Conservation (phyloP, 768 basidiomycete species). For the Exidia glandulosa region DNA sequence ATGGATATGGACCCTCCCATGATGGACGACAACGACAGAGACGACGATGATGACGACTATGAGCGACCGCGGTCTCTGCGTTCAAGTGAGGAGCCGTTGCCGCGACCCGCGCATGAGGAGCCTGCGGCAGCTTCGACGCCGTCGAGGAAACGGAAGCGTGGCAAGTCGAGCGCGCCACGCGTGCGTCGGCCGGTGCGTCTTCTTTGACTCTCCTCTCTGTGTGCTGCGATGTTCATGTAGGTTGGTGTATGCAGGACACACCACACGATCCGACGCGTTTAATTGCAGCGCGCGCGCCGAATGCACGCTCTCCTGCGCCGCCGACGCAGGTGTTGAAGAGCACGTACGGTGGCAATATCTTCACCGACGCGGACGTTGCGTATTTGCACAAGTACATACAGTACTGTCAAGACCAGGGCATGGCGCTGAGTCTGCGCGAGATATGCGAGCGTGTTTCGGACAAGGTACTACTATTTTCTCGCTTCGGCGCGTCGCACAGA, state of each 20-base stretch:
- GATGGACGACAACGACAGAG: background rate
- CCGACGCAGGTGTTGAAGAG: conserved; percentile 78
- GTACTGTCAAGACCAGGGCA: conserved; percentile 79
- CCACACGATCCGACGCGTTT: conserved; percentile 3
- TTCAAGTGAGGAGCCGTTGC: background rate
- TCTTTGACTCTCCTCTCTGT: background rate
- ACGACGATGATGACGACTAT: background rate
- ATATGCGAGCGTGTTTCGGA: conserved; percentile 82
- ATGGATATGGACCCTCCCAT: background rate
- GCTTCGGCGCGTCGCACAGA: too few relatives aligned
- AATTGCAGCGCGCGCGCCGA: conserved; percentile 36
- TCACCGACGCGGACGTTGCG: conserved; percentile 71
- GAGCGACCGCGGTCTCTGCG: background rate
- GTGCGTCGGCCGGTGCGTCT: background rate
- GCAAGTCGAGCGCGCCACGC: background rate
- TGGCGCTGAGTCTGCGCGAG: conserved; percentile 71
- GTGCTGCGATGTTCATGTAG: background rate
- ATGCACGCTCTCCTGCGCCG: conserved; percentile 73
- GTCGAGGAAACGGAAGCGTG: background rate
- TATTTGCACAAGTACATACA: conserved; percentile 85
- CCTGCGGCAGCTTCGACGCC: background rate
- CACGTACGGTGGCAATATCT: conserved; percentile 80
- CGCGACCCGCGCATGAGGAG: background rate
- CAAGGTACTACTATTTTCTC: conserved; percentile 89
- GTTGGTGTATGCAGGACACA: background rate